Evolutionary conservation across 352 stramenopile genomes (phyloP).

Genomic region (Pythium sukuiense): DNA sequence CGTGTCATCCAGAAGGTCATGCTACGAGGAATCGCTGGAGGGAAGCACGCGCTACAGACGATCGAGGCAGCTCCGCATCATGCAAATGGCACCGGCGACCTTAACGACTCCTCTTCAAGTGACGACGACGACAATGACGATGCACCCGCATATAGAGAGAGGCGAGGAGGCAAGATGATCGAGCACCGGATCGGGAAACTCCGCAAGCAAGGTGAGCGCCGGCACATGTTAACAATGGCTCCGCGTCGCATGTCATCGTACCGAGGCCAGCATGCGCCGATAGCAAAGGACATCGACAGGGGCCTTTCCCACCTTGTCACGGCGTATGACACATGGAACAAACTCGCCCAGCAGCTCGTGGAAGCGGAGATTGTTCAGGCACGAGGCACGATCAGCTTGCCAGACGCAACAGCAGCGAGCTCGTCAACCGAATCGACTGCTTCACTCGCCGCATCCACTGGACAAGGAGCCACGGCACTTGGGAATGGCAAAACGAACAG

Average conservation of each 20-base stretch:
- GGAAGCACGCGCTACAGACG: conserved; percentile 22
- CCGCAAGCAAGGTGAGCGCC: conserved; percentile 16
- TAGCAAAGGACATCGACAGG: conserved; percentile 19
- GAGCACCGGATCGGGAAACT: background rate
- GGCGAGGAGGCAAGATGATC: background rate
- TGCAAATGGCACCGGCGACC: background rate
- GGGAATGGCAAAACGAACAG: background rate
- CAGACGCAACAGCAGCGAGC: background rate
- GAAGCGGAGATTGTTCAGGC: conserved; percentile 25
- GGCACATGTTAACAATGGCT: conserved; percentile 13
- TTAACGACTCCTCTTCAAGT: background rate
- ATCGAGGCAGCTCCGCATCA: conserved; percentile 1
- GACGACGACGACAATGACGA: conserved; percentile 14
- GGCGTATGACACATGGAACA: conserved; percentile 30
- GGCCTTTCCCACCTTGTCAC: conserved; percentile 20
- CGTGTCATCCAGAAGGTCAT: conserved; percentile 31
- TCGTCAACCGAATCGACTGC: background rate
- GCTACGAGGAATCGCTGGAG: conserved; percentile 22
- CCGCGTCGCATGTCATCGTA: conserved; percentile 27
- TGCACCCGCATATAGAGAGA: background rate
- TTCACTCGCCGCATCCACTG: background rate
- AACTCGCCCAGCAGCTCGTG: conserved; percentile 22
- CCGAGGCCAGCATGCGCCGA: conserved; percentile 16
- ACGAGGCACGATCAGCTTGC: background rate
- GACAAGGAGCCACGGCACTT: too few relatives aligned